These are phyloP conservation scores for Stevia rebaudiana DNA, from an alignment of 140 eudicot genomes.

Conservation along the genomic window DNA sequence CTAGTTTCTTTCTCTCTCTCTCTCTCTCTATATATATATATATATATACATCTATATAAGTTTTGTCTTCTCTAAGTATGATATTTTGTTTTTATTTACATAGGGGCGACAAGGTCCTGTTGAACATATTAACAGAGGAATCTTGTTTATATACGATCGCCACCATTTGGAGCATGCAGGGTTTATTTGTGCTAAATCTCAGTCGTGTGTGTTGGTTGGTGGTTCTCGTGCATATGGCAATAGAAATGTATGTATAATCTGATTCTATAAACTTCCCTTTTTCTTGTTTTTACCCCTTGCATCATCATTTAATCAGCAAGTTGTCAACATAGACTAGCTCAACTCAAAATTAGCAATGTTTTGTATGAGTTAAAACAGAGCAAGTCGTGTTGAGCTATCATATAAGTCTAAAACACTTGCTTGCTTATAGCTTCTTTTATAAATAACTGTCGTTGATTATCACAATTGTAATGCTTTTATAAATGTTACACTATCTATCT, in stretches of 20 bases:
- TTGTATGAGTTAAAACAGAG: neutral
- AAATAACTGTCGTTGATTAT: neutral
- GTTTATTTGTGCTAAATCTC: slow-evolving; percentile 80
- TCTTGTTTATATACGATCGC: slow-evolving; percentile 76
- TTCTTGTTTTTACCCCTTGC: neutral
- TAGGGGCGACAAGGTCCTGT: slow-evolving; percentile 98
- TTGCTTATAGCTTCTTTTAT: too few species aligned
- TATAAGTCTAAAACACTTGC: neutral
- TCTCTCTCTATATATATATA: neutral
- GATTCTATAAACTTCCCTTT: neutral
- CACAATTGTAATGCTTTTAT: neutral
- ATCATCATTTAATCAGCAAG: neutral
- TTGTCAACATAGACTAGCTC: neutral
- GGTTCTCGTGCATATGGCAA: slow-evolving; percentile 74
- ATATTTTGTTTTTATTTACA: neutral
- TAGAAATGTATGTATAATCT: slow-evolving; percentile 48
- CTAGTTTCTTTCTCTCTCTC: slow-evolving; percentile 11
- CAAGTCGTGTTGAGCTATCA: neutral
- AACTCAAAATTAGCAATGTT: neutral
- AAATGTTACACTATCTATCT: neutral
- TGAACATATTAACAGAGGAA: slow-evolving; percentile 69
- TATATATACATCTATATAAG: neutral
- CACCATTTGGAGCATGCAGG: slow-evolving; percentile 99
- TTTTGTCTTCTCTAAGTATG: slow-evolving; percentile 1
- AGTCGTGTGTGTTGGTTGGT: slow-evolving; percentile 75